Evolutionary conservation across 495 filamentous ascomycete species (phyloP).

Genomic region (Penicillium bialowiezense): DNA sequence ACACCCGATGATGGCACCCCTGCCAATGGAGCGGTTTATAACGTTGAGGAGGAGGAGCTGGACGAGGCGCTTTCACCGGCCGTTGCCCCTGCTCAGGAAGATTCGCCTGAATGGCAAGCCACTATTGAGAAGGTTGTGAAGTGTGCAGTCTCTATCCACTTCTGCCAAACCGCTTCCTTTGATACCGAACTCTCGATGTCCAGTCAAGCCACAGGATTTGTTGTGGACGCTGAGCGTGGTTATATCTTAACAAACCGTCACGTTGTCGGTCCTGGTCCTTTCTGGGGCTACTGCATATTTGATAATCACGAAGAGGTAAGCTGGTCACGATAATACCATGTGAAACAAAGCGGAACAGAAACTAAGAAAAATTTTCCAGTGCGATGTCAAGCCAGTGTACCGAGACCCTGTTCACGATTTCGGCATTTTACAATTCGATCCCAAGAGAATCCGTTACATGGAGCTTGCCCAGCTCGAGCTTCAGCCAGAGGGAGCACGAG

Average conservation of each 20-base stretch:
- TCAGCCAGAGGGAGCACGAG: constrained; percentile 82
- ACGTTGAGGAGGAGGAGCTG: constrained; percentile 46
- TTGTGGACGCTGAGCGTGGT: constrained; percentile 92
- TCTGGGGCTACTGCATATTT: constrained; percentile 97
- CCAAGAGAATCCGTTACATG: constrained; percentile 95
- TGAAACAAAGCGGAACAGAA: not conserved
- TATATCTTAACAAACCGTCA: constrained; percentile 90
- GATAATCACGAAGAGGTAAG: constrained; percentile 91
- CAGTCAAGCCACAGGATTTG: constrained; percentile 95
- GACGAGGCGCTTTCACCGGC: constrained; percentile 41
- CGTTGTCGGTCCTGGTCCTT: constrained; percentile 94
- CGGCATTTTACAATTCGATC: constrained; percentile 92
- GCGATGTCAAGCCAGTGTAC: constrained; percentile 96
- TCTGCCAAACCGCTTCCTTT: constrained; percentile 97
- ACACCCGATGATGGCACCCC: constrained; percentile 45
- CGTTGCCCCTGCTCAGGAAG: constrained; percentile 56
- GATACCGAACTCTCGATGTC: constrained; percentile 92
- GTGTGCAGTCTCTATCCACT: constrained; percentile 95
- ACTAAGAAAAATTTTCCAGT: constrained; percentile 41
- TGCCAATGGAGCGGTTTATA: constrained; percentile 47
- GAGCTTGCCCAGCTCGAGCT: constrained; percentile 74
- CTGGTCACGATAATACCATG: not conserved
- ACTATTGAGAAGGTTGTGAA: constrained; percentile 91
- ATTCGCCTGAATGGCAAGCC: constrained; percentile 94
- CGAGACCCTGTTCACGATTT: constrained; percentile 99